Base-by-base conservation (phyloP, 768 basidiomycete genomes). In the Suillus spraguei region DNA sequence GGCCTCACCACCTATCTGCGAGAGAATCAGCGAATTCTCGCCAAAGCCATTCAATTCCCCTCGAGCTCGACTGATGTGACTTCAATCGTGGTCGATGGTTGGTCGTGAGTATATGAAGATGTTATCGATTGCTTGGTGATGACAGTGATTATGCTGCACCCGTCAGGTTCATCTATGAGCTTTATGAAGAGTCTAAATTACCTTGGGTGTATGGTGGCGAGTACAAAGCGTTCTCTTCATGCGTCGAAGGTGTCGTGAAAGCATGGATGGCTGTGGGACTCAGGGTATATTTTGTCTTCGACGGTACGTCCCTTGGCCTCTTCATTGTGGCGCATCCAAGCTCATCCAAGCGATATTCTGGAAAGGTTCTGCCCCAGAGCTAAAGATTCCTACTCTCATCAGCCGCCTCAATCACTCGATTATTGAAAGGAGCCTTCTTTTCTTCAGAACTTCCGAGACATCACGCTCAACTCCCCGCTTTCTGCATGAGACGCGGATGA, bases 191-290 rank as follows among this genome's bases (percentile, higher is more conserved):
- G 60, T 87, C 87, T 2, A 80, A 77, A 62, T 77, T 92, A 54
- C 87, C 91, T 7, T 94, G 92, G 93, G 90, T 91, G 1, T 95
- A 92, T 69, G 93, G 93, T 7, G 93, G 93, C 14, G 92, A 95
- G 74, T 92, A 92, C 67, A 70, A 73, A 2, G 81, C 81, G 60
- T 89, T 92, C 65, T 73, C 75, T 9, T 68, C 72, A n/a, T 73
- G 84, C 20, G 79, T 90, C 4, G 73, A 70, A 50, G 73, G 67
- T 54, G 82, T 88, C 17, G 85, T 90, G 14, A 72, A 81, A 63
- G 86, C 88, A 14, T 94, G 91, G 93, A 80, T 89, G 52, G 76
- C 78, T 32, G 78, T 91, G 11, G 89, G 91, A 24, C 72, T 93
- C 44, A 78, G 79, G 59, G 76, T 92, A 7, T 81, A 85, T 69